These are phyloP conservation scores for Vicia villosa DNA, from an alignment of 306 rosid genomes.

Conservation along the genomic window DNA sequence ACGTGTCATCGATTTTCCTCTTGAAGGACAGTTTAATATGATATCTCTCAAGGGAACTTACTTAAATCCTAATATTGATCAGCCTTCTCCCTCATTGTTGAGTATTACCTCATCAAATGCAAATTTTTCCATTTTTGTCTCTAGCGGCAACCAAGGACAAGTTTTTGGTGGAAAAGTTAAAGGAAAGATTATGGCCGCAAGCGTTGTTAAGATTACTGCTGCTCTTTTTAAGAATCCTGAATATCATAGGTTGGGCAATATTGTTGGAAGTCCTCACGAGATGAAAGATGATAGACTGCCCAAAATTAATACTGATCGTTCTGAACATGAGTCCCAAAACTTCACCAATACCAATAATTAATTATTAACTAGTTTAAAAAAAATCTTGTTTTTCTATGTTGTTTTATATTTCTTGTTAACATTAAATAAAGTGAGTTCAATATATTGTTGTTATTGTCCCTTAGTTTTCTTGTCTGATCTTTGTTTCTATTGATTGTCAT, in stretches of 20 bases:
- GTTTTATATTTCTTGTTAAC: too few species aligned
- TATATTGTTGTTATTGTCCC: too few species aligned
- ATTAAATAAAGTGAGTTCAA: too few species aligned
- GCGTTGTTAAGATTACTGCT: constrained; percentile 41
- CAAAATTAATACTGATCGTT: too few species aligned
- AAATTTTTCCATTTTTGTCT: constrained; percentile 48
- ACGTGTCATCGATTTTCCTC: neutral
- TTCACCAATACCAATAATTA: too few species aligned
- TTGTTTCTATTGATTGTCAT: too few species aligned
- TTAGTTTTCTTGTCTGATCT: too few species aligned
- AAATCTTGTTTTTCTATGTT: too few species aligned
- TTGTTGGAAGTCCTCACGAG: neutral
- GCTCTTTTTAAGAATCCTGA: constrained; percentile 37
- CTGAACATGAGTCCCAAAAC: too few species aligned
- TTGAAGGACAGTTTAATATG: constrained; percentile 39
- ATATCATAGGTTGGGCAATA: constrained; percentile 26
- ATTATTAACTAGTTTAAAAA: too few species aligned
- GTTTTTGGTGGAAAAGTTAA: constrained; percentile 62
- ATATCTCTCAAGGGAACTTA: constrained; percentile 41
- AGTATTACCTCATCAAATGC: neutral
- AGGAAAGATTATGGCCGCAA: constrained; percentile 50
- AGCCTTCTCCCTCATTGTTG: neutral
- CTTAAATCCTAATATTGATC: neutral
- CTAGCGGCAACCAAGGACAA: constrained; percentile 46
- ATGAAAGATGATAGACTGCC: neutral